A percentile compares a stretch with the other conserved stretches of the same genome.
Evolutionary conservation across 2,329 filamentous ascomycete genomes (phyloP).

Genomic region (Neophaeococcomyces mojaviensis): DNA sequence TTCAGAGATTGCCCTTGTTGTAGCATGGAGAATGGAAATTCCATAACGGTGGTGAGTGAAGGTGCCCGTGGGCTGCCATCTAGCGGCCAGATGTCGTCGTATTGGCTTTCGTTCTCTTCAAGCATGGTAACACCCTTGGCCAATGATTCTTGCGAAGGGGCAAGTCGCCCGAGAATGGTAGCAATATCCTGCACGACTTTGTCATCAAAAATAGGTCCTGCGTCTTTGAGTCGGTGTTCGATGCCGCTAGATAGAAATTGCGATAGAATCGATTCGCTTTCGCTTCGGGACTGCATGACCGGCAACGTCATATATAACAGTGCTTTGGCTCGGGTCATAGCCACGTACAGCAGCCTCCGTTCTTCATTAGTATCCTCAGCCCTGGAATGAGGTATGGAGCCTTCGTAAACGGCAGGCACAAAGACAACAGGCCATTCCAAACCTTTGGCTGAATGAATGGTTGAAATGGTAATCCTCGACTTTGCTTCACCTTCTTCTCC

Average conservation of each 20-base stretch:
- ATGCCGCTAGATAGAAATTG: constrained; percentile 57
- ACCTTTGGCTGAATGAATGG: constrained; percentile 92
- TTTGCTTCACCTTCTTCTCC: constrained; percentile 48
- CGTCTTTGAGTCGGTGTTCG: constrained; percentile 48
- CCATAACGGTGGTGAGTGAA: constrained; percentile 33
- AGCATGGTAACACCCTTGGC: constrained; percentile 42
- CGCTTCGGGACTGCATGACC: constrained; percentile 53
- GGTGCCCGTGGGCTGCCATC: constrained; percentile 47
- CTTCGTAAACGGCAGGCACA: constrained; percentile 80
- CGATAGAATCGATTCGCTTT: constrained; percentile 59
- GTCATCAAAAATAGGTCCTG: constrained; percentile 63
- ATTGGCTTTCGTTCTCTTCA: constrained; percentile 38
- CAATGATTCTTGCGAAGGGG: constrained; percentile 51
- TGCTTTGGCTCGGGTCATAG: constrained; percentile 87
- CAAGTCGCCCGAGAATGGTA: constrained; percentile 59
- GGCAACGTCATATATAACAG: constrained; percentile 81
- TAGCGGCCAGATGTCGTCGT: constrained; percentile 62
- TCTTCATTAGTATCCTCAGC: constrained; percentile 84
- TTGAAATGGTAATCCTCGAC: constrained; percentile 76
- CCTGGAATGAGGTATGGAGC: constrained; percentile 81
- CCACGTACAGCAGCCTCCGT: constrained; percentile 81
- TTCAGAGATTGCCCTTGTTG: constrained; percentile 14
- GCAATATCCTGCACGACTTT: constrained; percentile 59
- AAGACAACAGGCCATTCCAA: constrained; percentile 96
- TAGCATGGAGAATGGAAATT: constrained; percentile 15